Base-by-base conservation (phyloP, 164 flowering plant species). In the Paratinospora sagittata region DNA sequence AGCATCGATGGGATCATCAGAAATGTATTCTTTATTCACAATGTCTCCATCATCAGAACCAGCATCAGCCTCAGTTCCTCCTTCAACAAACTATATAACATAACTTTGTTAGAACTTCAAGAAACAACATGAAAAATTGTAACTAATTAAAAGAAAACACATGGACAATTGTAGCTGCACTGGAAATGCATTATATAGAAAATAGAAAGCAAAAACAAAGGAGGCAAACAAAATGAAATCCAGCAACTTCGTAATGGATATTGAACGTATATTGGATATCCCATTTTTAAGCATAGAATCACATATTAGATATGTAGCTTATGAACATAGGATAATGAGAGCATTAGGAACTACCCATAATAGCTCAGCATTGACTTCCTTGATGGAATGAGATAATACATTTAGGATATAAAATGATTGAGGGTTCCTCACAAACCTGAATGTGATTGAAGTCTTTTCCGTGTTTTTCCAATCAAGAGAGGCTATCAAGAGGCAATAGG, bases 11-110 rank as follows among this genome's bases (percentile, higher is more conserved):
- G 64, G 17, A 33, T 69, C 78, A 65, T 36, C 65, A 52, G 65
- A 41, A 45, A 75, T 45, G 52, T 36, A 45, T 27, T 23, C 65
- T 60, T n/a, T n/a, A n/a, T n/a, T n/a, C n/a, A 14, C 71, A 52
- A 7, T 52, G 26, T 66, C 76, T 21, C 71, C 80, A 17, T 77
- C 75, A 41, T 69, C 76, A 65, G 72, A 74, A 65, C 61, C 66
- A 5, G 26, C 26, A 27, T 65, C 74, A 23, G 67, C 41, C 61
- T 64, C 73, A 63, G 23, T 11, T 34, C 43, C n/a, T n/a, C n/a
- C n/a, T n/a, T n/a, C 77, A 60, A 74, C 61, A 52, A 79, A 79
- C 82, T 79, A 73, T 68, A 71, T 13, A 55, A 36, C 0, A 36
- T 8, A 19, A 60, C 21, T 33, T 65, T 9, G 63, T 67, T 10